Percentiles rank a stretch among this genome's conserved stretches.
These are phyloP conservation scores for Pseudohalonectria lignicola DNA, from an alignment of 2,329 filamentous ascomycete species.

Conservation along the genomic window DNA sequence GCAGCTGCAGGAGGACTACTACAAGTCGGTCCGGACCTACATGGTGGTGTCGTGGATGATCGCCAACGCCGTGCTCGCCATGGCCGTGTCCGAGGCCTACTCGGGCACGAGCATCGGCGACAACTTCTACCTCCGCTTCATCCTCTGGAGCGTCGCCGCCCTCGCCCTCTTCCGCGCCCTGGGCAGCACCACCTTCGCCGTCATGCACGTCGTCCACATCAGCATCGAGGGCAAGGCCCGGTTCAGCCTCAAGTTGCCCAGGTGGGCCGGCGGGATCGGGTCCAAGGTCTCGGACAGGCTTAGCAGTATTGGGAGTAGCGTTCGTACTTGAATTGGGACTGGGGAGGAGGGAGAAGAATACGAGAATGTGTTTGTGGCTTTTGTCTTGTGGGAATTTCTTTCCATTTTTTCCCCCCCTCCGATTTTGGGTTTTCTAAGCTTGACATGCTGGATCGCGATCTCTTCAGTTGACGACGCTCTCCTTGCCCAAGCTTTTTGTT, in stretches of 20 bases:
- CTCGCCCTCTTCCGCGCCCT: slow-evolving; percentile 82
- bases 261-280: slow-evolving; percentile 32
- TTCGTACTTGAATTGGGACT: slow-evolving; percentile 24
- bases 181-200: slow-evolving; percentile 67
- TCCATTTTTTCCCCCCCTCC: too few species aligned
- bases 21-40: slow-evolving; percentile 93
- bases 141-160: slow-evolving; percentile 82
- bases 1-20: slow-evolving; percentile 96
- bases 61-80: slow-evolving; percentile 82
- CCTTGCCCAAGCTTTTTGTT: too few species aligned
- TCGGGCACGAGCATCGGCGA: slow-evolving; percentile 56
- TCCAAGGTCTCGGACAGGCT: slow-evolving; percentile 33
- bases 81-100: slow-evolving; percentile 86
- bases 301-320: slow-evolving; percentile 35
- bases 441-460: too few species aligned
- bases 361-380: too few species aligned
- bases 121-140: slow-evolving; percentile 87
- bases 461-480: too few species aligned
- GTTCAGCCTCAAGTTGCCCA: slow-evolving; percentile 42
- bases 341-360: too few species aligned
- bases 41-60: slow-evolving; percentile 96
- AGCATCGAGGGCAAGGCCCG: slow-evolving; percentile 75
- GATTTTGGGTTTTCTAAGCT: too few species aligned
- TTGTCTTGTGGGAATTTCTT: too few species aligned
- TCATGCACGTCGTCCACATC: slow-evolving; percentile 76